phyloP scores from a whole-genome alignment of 2,329 filamentous ascomycete species.

The Phaeosphaeriaceae sp. region DNA sequence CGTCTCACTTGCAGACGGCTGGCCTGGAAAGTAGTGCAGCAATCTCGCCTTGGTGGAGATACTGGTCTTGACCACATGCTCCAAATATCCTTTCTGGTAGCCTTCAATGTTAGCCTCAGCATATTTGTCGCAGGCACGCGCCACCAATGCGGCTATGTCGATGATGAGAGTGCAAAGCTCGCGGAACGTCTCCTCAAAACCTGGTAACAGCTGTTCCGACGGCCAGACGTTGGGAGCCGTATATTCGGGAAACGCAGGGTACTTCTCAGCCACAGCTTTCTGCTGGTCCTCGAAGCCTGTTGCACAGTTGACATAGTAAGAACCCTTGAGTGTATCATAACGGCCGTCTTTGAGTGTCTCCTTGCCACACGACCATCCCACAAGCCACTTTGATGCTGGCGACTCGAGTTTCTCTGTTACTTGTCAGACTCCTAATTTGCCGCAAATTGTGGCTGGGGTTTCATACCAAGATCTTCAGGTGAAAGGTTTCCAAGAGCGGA shows the following conservation, averaged over 20 bases:
- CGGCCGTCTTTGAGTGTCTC: conserved; percentile 80
- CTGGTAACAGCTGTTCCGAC: conserved; percentile 69
- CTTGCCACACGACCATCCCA: conserved; percentile 82
- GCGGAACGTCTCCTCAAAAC: conserved; percentile 76
- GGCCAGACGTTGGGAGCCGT: conserved; percentile 93
- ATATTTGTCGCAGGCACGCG: conserved; percentile 86
- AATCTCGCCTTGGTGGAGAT: conserved; percentile 89
- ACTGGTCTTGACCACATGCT: conserved; percentile 84
- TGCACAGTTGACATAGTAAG: conserved; percentile 83
- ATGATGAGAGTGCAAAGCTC: conserved; percentile 84
- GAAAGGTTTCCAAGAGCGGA: conserved; percentile 88
- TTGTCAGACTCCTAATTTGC: conserved; percentile 6
- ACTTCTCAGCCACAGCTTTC: conserved; percentile 55
- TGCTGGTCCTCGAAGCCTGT: conserved; percentile 66
- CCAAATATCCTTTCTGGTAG: conserved; percentile 80
- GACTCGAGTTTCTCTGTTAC: conserved; percentile 55
- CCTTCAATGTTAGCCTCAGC: conserved; percentile 78
- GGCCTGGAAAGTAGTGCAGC: conserved; percentile 85
- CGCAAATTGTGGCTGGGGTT: no score
- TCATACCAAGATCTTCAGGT: conserved; percentile 71
- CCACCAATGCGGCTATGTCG: conserved; percentile 86
- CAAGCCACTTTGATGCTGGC: conserved; percentile 64
- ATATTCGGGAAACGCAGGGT: conserved; percentile 83
- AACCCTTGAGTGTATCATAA: conserved; percentile 81
- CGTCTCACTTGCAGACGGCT: conserved; percentile 26